These are phyloP conservation scores for Hydnomerulius pinastri DNA, from an alignment of 768 basidiomycete genomes.

Conservation along the genomic window DNA sequence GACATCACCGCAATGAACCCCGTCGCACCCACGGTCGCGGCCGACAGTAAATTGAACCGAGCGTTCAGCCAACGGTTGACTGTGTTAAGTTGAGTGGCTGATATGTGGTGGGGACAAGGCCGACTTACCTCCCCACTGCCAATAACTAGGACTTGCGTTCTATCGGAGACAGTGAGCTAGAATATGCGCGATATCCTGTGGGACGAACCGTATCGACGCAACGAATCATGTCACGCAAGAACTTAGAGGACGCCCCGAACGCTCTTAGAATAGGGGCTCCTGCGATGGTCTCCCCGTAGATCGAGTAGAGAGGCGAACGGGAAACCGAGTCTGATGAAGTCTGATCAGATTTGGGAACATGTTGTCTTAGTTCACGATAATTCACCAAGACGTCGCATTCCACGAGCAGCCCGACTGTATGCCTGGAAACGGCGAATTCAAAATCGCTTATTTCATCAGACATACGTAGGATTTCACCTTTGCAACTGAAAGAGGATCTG, in stretches of 20 bases:
- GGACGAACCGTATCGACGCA: constrained; percentile 61
- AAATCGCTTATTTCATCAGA: too few species aligned
- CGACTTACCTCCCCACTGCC: constrained; percentile 76
- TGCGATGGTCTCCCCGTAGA: constrained; percentile 46
- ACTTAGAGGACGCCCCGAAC: constrained; percentile 82
- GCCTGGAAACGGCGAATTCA: too few species aligned
- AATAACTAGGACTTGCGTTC: constrained; percentile 71
- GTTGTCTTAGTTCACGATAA: neutral
- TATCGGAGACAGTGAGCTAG: constrained; percentile 14
- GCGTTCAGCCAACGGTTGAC: constrained; percentile 86
- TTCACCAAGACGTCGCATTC: constrained; percentile 71
- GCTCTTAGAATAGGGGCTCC: constrained; percentile 62
- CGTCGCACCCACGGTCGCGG: constrained; percentile 64
- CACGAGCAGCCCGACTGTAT: constrained; percentile 79
- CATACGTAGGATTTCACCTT: too few species aligned
- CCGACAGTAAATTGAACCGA: constrained; percentile 77
- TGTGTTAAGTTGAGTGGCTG: constrained; percentile 21
- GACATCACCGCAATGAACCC: constrained; percentile 65
- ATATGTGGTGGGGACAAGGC: neutral
- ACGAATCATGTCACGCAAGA: constrained; percentile 73
- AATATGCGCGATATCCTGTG: neutral
- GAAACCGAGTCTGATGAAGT: constrained; percentile 37
- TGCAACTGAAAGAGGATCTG: constrained; percentile 29
- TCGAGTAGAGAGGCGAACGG: constrained; percentile 40
- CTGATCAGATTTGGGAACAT: neutral